Conservation (phyloP, 352 stramenopile species). For the Discostella stelligera region DNA sequence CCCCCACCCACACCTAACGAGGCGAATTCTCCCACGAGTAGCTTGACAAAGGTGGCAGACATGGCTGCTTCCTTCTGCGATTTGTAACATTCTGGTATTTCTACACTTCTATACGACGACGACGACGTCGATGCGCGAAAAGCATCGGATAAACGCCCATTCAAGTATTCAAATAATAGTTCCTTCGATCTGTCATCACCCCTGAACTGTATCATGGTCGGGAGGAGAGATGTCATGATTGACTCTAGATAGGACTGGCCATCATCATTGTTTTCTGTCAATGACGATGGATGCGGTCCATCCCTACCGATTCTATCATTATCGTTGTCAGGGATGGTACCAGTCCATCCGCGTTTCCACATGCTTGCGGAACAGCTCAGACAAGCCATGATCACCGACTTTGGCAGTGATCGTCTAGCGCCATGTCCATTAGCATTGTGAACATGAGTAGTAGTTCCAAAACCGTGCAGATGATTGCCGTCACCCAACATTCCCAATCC, state of each 20-base stretch:
- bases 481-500: conserved; percentile 25
- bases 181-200: conserved; percentile 3
- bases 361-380: conserved; percentile 61
- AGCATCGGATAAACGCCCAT: conserved; percentile 31
- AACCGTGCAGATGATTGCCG: background rate
- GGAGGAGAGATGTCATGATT: conserved; percentile 26
- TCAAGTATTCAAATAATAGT: conserved; percentile 55
- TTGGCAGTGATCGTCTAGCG: conserved; percentile 4
- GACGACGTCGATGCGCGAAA: conserved; percentile 29
- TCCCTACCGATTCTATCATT: background rate
- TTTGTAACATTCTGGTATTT: background rate
- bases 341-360: conserved; percentile 71
- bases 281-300: background rate
- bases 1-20: conserved; percentile 37
- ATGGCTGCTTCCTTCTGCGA: conserved; percentile 17
- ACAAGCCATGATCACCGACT: conserved; percentile 61
- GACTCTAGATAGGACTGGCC: conserved; percentile 35
- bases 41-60: conserved; percentile 54
- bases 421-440: background rate
- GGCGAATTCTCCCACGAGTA: conserved; percentile 69
- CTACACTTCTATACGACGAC: background rate
- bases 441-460: background rate
- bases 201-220: conserved; percentile 23
- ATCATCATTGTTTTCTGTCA: conserved; percentile 13
- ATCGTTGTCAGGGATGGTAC: background rate